Evolutionary conservation across 805 yeast genomes (phyloP), one percentile per base, ranked within the genome.

Genomic region (Candida patagonica): DNA sequence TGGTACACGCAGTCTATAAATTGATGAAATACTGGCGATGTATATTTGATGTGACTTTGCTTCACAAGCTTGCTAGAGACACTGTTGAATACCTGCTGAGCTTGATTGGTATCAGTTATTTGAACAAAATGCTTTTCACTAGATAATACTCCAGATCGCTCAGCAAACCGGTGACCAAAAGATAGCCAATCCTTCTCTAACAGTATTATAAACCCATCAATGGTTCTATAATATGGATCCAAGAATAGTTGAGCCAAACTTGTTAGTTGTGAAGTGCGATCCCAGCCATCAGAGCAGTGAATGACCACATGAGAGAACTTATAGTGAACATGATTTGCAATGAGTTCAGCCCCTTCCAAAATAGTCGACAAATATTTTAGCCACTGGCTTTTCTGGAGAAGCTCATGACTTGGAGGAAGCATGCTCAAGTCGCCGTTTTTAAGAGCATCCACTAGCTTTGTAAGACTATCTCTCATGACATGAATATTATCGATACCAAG

Each of bases 251-350:
- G 89, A 19, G 88, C 74, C 45, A 92, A 63, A 2, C 95, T 80
- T 5, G 87, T 71, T 1, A 88, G 74, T 56, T 92, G 97, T 0
- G 96, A 76, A 0, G 98, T 92, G 42, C 98, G 67, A 56, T 92
- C 98, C 98, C 98, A 92, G 1, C 98, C 98, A 63, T 92, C 98
- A 1, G 96, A 86, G 57, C 98, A 92, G 63, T 92, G 98, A 5
- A 92, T 72, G 7, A 92, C 56, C 3, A 89, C 70, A 57, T 89
- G 94, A 15, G 92, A 81, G 46, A 78, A 76, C 58, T 86, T 85
- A 50, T 80, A 74, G 40, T 84, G 83, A 17, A 92, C 71, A n/a
- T 89, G 81, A 53, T 85, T 80, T 20, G 81, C 76, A 35, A 92
- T 73, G 26, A 82, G 70, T 41, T 83, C 88, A 0, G 87, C 80